phyloP scores from a whole-genome alignment of 202 grass and related monocot genomes.

The Zizania palustris region DNA sequence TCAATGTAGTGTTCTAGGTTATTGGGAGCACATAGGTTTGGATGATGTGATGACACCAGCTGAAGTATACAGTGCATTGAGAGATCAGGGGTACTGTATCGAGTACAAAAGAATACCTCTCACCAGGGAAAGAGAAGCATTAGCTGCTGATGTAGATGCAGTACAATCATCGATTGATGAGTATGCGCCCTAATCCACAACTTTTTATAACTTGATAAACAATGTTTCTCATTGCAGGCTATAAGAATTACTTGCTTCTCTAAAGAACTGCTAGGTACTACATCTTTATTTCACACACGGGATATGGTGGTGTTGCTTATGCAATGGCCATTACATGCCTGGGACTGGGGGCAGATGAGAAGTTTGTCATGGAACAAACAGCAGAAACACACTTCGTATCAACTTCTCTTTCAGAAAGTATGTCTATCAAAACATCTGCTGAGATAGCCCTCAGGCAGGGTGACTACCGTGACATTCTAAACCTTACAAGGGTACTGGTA shows the following conservation, averaged over 20 bases:
- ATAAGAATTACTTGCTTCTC: conserved; percentile 41
- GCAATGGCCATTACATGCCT: conserved; percentile 95
- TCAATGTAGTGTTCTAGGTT: conserved; percentile 80
- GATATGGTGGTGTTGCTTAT: conserved; percentile 94
- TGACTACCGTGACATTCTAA: conserved; percentile 96
- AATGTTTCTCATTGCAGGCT: conserved; percentile 22
- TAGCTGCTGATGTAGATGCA: conserved; percentile 92
- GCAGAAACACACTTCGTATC: conserved; percentile 91
- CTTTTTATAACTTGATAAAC: conserved; percentile 23
- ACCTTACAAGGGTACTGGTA: conserved; percentile 90
- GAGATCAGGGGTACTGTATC: conserved; percentile 69
- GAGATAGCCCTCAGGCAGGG: conserved; percentile 76
- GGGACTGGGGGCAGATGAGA: conserved; percentile 69
- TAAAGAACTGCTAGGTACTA: conserved; percentile 85
- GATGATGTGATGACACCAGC: conserved; percentile 80
- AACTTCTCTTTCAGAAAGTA: conserved; percentile 58
- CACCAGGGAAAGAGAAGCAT: conserved; percentile 92
- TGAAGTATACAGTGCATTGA: conserved; percentile 76
- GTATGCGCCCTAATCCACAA: conserved; percentile 51
- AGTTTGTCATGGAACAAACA: conserved; percentile 79
- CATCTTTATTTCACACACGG: conserved; percentile 92
- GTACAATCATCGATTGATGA: conserved; percentile 75
- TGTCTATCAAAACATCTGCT: conserved; percentile 52
- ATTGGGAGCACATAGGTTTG: conserved; percentile 81
- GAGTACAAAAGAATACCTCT: conserved; percentile 94